Percentiles rank a stretch among this genome's conserved stretches.
phyloP scores from a whole-genome alignment of 2,329 filamentous ascomycete species.

The Neurospora crassa region DNA sequence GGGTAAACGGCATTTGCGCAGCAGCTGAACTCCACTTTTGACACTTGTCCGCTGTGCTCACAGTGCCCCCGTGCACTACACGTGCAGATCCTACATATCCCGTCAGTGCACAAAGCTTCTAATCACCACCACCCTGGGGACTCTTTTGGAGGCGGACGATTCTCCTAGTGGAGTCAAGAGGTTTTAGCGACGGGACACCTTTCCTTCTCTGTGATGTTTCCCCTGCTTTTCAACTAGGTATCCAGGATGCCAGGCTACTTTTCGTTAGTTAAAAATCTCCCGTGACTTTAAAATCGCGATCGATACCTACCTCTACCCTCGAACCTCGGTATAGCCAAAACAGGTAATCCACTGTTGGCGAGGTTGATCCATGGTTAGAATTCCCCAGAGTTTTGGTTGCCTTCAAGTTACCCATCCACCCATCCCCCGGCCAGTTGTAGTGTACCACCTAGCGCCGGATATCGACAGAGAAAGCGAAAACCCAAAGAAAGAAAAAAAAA shows the following conservation, averaged over 20 bases:
- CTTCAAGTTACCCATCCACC: neutral
- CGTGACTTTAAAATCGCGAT: neutral
- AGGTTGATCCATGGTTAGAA: neutral
- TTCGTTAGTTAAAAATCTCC: neutral
- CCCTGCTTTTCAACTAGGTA: neutral
- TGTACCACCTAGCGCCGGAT: neutral
- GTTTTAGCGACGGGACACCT: neutral
- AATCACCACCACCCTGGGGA: neutral
- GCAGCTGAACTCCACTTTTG: neutral
- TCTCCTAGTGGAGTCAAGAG: neutral
- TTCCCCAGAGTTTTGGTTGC: neutral
- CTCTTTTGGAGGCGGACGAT: neutral
- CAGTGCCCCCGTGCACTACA: neutral
- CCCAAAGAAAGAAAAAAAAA: too few species aligned
- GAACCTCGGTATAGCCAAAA: neutral
- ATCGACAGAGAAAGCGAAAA: neutral
- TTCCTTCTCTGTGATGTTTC: neutral
- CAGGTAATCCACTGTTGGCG: neutral
- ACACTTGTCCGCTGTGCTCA: neutral
- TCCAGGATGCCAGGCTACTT: neutral
- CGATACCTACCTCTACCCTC: neutral
- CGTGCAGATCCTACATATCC: neutral
- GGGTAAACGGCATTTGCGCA: neutral
- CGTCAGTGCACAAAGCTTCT: neutral
- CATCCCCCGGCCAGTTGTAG: neutral